A percentile compares a stretch with the other conserved stretches of the same genome.
These are phyloP conservation scores for Silene conica DNA, from an alignment of 148 eudicot genomes.

Conservation along the genomic window DNA sequence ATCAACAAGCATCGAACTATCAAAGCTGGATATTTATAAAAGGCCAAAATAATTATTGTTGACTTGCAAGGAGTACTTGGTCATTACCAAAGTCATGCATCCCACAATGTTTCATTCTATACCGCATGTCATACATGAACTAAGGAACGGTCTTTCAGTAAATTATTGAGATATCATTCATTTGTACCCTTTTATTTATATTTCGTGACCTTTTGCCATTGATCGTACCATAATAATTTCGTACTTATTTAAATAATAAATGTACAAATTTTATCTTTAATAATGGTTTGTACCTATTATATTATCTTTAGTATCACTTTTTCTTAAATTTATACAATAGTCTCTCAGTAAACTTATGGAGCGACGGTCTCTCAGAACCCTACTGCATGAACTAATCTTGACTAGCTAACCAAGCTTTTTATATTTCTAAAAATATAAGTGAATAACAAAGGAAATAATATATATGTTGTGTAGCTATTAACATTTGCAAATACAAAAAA, in stretches of 20 bases:
- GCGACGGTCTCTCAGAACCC: too few species aligned
- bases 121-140: not conserved
- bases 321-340: too few species aligned
- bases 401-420: not conserved
- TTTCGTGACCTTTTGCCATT: too few species aligned
- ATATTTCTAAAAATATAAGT: not conserved
- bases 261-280: too few species aligned
- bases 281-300: too few species aligned
- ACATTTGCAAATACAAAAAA: not conserved
- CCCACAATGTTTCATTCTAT: not conserved
- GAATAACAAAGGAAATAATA: not conserved
- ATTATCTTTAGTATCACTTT: too few species aligned
- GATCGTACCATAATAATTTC: too few species aligned
- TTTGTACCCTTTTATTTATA: too few species aligned
- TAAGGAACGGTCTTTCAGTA: too few species aligned
- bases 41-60: not conserved
- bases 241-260: too few species aligned
- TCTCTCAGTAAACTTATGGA: too few species aligned
- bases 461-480: not conserved
- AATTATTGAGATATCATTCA: too few species aligned
- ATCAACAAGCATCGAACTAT: not conserved
- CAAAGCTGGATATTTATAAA: not conserved
- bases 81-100: conserved; percentile 6
- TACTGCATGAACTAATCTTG: not conserved
- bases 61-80: not conserved